These are phyloP conservation scores for Gaertneriomyces sp. DNA, from an alignment of 192 early-diverging fungal genomes.

Conservation along the genomic window DNA sequence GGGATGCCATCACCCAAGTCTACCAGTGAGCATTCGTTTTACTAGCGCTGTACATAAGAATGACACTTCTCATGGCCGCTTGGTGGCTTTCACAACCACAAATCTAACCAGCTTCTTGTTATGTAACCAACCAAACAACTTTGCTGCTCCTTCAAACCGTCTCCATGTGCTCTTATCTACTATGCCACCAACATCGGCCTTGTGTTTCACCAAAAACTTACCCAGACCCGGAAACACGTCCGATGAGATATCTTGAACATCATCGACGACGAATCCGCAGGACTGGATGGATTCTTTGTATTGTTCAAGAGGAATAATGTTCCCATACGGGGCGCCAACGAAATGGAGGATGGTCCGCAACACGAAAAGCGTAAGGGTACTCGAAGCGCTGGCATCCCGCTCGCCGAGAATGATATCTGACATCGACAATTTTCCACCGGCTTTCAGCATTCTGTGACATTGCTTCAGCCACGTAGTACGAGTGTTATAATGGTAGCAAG, in stretches of 20 bases:
- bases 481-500: slow-evolving; percentile 38
- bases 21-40: too few species aligned
- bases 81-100: background rate
- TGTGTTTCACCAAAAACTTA: slow-evolving; percentile 17
- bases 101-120: slow-evolving; percentile 16
- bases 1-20: too few species aligned
- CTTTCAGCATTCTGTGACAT: background rate
- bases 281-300: slow-evolving; percentile 8
- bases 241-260: slow-evolving; percentile 29
- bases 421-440: slow-evolving; percentile 13
- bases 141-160: slow-evolving; percentile 18
- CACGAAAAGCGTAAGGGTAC: background rate
- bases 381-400: background rate
- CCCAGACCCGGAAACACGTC: slow-evolving; percentile 40
- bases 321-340: slow-evolving; percentile 29
- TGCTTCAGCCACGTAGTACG: slow-evolving; percentile 24
- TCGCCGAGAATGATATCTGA: slow-evolving; percentile 35
- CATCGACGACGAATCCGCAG: slow-evolving; percentile 28
- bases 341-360: slow-evolving; percentile 16
- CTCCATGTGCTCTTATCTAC: slow-evolving; percentile 13
- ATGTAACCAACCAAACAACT: slow-evolving; percentile 15
- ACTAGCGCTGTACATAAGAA: too few species aligned
- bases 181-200: slow-evolving; percentile 10
- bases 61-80: too few species aligned
- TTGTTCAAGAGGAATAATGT: slow-evolving; percentile 17